A percentile compares a stretch with the other conserved stretches of the same genome.
phyloP scores from a whole-genome alignment of 2,329 filamentous ascomycete species.

The Ophiobolus disseminans region DNA sequence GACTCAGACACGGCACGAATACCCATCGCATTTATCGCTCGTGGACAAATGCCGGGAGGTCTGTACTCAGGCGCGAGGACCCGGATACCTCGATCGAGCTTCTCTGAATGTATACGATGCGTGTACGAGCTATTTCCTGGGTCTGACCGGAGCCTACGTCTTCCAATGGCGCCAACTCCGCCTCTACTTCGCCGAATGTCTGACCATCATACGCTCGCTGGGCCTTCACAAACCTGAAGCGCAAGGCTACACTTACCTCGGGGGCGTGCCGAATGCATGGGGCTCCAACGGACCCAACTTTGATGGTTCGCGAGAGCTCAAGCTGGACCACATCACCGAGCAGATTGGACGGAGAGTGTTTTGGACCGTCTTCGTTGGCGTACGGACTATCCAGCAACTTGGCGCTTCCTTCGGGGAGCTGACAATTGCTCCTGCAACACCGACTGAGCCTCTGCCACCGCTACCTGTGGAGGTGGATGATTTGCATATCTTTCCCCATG shows the following conservation, averaged over 20 bases:
- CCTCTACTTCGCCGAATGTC: conserved; percentile 74
- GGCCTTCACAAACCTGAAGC: conserved; percentile 66
- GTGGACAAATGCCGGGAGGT: conserved; percentile 75
- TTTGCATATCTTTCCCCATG: conserved; percentile 74
- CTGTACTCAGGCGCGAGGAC: conserved; percentile 70
- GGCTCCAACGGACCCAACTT: conserved; percentile 46
- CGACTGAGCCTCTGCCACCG: conserved; percentile 77
- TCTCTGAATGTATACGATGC: conserved; percentile 67
- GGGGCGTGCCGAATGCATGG: conserved; percentile 41
- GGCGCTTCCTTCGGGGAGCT: conserved; percentile 75
- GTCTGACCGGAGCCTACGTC: conserved; percentile 70
- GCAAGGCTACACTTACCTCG: conserved; percentile 49
- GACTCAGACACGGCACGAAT: conserved; percentile 68
- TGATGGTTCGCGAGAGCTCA: conserved; percentile 47
- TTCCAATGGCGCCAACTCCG: conserved; percentile 72
- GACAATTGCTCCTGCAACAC: conserved; percentile 77
- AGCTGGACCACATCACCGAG: conserved; percentile 55
- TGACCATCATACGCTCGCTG: conserved; percentile 72
- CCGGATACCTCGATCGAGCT: conserved; percentile 61
- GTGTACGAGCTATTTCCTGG: conserved; percentile 78
- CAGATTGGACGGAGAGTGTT: conserved; percentile 71
- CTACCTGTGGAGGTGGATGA: conserved; percentile 85
- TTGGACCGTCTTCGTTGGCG: conserved; percentile 80
- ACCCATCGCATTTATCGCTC: conserved; percentile 72
- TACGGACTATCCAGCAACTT: conserved; percentile 78